Evolutionary conservation across 495 filamentous ascomycete genomes (phyloP).

Genomic region (Aspergillus bridgeri): DNA sequence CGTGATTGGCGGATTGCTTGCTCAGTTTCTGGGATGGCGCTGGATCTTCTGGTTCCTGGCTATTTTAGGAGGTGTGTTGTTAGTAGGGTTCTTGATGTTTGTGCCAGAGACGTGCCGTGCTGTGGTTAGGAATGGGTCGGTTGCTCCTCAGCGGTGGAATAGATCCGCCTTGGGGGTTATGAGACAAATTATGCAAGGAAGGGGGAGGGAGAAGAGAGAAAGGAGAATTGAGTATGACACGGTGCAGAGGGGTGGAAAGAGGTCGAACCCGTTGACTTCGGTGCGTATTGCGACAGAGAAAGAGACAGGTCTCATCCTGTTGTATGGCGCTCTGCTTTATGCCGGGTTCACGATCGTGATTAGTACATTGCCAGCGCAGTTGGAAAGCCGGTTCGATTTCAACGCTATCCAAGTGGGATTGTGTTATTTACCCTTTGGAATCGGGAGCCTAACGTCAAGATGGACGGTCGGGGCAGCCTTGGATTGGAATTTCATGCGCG

Average conservation of each 20-base stretch:
- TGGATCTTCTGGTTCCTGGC: conserved; percentile 73
- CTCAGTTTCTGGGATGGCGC: conserved; percentile 64
- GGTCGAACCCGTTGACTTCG: conserved; percentile 25
- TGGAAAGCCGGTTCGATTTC: conserved; percentile 36
- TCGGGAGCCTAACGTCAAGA: conserved; percentile 35
- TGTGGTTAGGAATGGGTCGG: conserved; percentile 47
- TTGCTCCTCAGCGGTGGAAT: conserved; percentile 39
- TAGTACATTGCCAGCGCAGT: conserved; percentile 30
- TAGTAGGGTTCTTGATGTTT: conserved; percentile 24
- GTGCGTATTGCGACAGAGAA: conserved; percentile 37
- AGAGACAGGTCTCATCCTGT: conserved; percentile 33
- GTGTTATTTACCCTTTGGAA: conserved; percentile 43
- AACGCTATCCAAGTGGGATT: conserved; percentile 43
- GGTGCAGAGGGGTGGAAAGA: conserved; percentile 15
- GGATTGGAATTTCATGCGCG: conserved; percentile 42
- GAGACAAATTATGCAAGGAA: conserved; percentile 12
- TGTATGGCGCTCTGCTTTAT: conserved; percentile 29
- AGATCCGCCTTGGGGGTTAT: conserved; percentile 26
- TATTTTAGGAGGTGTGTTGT: conserved; percentile 49
- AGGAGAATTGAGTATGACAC: conserved; percentile 6
- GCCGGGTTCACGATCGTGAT: conserved; percentile 24
- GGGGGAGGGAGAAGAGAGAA: conserved; percentile 2
- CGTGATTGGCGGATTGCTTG: conserved; percentile 61
- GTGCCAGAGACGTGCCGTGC: conserved; percentile 45
- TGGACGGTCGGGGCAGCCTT: conserved; percentile 35